Conservation (phyloP, 371 early-diverging fungal species). For the Actinomucor elegans region DNA sequence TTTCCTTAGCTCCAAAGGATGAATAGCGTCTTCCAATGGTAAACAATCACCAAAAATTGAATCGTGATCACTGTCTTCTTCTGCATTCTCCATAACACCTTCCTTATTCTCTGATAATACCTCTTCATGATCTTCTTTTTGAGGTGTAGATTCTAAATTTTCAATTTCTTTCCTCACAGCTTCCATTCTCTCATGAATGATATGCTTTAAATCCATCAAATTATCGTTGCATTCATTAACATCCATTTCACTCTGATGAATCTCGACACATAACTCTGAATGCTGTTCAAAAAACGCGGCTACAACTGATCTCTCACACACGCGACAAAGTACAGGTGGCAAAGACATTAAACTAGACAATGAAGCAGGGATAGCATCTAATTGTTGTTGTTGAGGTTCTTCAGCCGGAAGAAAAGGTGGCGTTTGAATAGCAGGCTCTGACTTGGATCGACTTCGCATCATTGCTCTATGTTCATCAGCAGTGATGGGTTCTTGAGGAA, state of each 20-base stretch:
- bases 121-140: background rate
- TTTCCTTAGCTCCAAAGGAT: constrained; percentile 22
- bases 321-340: constrained; percentile 69
- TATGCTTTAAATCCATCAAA: constrained; percentile 58
- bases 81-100: background rate
- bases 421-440: constrained; percentile 28
- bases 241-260: constrained; percentile 82
- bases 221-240: constrained; percentile 72
- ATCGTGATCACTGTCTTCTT: constrained; percentile 19
- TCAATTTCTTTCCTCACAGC: constrained; percentile 12
- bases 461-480: constrained; percentile 5
- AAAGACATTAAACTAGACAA: constrained; percentile 25
- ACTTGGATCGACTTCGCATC: constrained; percentile 27
- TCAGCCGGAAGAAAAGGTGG: constrained; percentile 13
- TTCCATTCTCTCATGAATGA: constrained; percentile 52
- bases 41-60: constrained; percentile 25
- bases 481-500: background rate
- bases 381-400: background rate
- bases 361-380: constrained; percentile 2
- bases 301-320: constrained; percentile 82
- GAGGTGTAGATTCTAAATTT: background rate
- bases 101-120: no score
- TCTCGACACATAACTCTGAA: constrained; percentile 68
- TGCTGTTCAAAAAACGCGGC: constrained; percentile 80
- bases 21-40: constrained; percentile 22